These are phyloP conservation scores for Aspergillus baeticus DNA, from an alignment of 495 filamentous ascomycete species.

Conservation along the genomic window DNA sequence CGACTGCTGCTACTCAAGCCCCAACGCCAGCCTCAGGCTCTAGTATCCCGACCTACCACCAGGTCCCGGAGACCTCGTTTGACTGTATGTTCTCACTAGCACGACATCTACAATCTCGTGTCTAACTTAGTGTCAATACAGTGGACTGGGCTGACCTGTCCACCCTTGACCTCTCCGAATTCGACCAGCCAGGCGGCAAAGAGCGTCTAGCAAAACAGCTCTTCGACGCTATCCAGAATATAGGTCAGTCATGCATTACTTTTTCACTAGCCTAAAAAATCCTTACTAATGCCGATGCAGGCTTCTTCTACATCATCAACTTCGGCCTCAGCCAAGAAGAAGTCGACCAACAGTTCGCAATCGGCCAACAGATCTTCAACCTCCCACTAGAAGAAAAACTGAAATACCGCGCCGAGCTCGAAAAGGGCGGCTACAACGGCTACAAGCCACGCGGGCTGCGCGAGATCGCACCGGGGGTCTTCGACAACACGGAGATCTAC, in stretches of 20 bases:
- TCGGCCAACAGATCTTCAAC: constrained; percentile 52
- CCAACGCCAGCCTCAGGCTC: constrained; percentile 7
- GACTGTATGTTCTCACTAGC: constrained; percentile 29
- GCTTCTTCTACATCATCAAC: constrained; percentile 57
- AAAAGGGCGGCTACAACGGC: constrained; percentile 38
- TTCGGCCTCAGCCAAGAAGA: constrained; percentile 56
- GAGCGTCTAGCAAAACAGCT: constrained; percentile 53
- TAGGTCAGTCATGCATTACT: constrained; percentile 35
- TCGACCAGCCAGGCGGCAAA: constrained; percentile 52
- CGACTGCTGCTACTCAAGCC: too few species aligned
- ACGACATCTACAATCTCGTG: constrained; percentile 9
- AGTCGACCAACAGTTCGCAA: constrained; percentile 54
- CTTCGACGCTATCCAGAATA: constrained; percentile 53
- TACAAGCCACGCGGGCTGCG: constrained; percentile 45
- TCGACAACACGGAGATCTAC: constrained; percentile 51
- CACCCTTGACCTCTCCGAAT: constrained; percentile 52
- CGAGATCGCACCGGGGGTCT: constrained; percentile 37
- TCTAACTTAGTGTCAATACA: too few species aligned
- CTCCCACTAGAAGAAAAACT: constrained; percentile 56
- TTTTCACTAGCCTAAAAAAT: too few species aligned
- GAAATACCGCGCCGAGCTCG: constrained; percentile 44
- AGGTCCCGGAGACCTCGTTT: constrained; percentile 47
- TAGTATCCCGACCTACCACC: constrained; percentile 32
- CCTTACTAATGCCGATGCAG: constrained; percentile 23
- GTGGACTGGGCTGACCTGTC: constrained; percentile 59